Conservation (phyloP, 306 rosid species). For the Begonia peltatifolia region DNA sequence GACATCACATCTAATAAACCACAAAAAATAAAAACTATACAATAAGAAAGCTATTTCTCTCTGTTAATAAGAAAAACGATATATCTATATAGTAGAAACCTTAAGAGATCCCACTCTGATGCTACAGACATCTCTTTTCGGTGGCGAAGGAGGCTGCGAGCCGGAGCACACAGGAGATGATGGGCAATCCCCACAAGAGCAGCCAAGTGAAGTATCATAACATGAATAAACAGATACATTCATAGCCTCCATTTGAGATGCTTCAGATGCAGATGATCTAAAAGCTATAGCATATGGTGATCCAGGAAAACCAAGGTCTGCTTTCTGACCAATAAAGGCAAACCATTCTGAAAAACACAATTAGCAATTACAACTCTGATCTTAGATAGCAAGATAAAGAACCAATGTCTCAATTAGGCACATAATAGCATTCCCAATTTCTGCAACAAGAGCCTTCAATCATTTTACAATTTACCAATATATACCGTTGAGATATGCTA, state of each 20-base stretch:
- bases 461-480: too few species aligned
- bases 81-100: slow-evolving; percentile 29
- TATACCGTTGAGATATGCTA: too few species aligned
- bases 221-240: slow-evolving; percentile 69
- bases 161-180: slow-evolving; percentile 53
- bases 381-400: too few species aligned
- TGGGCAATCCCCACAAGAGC: slow-evolving; percentile 99
- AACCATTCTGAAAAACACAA: slow-evolving; percentile 60
- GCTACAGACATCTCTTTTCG: slow-evolving; percentile 43
- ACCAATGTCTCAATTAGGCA: too few species aligned
- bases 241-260: slow-evolving; percentile 67
- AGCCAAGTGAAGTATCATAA: slow-evolving; percentile 81
- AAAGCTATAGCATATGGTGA: slow-evolving; percentile 77
- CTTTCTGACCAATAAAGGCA: slow-evolving; percentile 73
- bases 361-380: slow-evolving; percentile 2
- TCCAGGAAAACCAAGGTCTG: slow-evolving; percentile 68
- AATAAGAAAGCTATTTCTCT: not conserved
- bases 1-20: not conserved
- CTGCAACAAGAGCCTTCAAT: too few species aligned
- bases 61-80: not conserved
- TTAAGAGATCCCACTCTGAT: slow-evolving; percentile 53
- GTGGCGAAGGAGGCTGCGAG: slow-evolving; percentile 61
- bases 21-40: slow-evolving; percentile 8
- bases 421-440: too few species aligned
- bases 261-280: slow-evolving; percentile 28